phyloP scores from a whole-genome alignment of 2,329 filamentous ascomycete genomes.

The Zopfia rhizophila region DNA sequence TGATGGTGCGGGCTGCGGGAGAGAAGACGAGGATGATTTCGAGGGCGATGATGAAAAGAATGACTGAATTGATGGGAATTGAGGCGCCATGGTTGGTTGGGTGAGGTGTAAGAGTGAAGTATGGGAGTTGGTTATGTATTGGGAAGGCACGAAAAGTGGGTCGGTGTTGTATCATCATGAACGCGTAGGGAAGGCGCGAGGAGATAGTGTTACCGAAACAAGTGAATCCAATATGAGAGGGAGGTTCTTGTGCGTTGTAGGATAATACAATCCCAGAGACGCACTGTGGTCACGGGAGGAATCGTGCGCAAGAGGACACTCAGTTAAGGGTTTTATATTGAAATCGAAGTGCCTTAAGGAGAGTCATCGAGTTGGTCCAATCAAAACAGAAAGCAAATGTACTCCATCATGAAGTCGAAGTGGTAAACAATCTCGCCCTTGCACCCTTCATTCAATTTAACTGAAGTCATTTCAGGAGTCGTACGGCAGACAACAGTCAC shows the following conservation, averaged over 20 bases:
- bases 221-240: too few species aligned
- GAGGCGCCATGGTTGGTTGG: constrained; percentile 42
- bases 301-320: too few species aligned
- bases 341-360: constrained; percentile 32
- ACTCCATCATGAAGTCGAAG: too few species aligned
- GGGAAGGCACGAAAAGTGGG: constrained; percentile 1
- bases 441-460: background rate
- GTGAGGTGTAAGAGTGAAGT: background rate
- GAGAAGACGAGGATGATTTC: constrained; percentile 2
- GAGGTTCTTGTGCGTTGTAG: too few species aligned
- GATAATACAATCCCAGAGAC: too few species aligned
- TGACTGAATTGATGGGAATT: constrained; percentile 55
- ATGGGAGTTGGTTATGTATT: background rate
- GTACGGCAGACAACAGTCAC: background rate
- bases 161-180: too few species aligned
- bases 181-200: too few species aligned
- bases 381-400: too few species aligned
- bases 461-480: background rate
- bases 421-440: background rate
- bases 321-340: constrained; percentile 8
- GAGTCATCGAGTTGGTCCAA: constrained; percentile 38
- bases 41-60: constrained; percentile 48
- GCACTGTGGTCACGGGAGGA: too few species aligned
- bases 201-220: too few species aligned
- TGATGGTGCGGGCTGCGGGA: constrained; percentile 22